phyloP scores from a whole-genome alignment of 192 early-diverging fungal genomes.

The Podila minutissima region DNA sequence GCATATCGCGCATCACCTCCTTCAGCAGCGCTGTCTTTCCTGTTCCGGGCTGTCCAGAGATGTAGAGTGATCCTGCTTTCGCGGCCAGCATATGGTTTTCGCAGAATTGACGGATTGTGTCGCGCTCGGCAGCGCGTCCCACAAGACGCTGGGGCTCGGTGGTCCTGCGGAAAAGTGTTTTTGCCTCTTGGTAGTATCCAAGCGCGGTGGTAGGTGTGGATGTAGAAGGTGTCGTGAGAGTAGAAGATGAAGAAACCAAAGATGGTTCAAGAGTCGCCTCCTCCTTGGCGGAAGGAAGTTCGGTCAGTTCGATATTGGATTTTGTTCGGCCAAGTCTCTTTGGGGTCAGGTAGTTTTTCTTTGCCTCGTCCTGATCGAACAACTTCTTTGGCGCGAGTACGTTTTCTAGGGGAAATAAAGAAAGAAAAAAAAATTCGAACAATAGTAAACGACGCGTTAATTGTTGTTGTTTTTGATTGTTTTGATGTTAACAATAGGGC shows the following conservation, averaged over 20 bases:
- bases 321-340: not conserved
- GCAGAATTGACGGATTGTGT: constrained; percentile 62
- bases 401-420: not conserved
- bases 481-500: no score
- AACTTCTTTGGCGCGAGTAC: not conserved
- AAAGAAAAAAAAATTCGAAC: no score
- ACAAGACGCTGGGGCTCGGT: constrained; percentile 68
- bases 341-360: not conserved
- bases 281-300: not conserved
- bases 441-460: no score
- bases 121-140: constrained; percentile 70
- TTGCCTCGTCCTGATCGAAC: not conserved
- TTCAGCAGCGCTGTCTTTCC: constrained; percentile 92
- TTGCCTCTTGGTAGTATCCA: constrained; percentile 63
- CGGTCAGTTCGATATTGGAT: not conserved
- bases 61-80: constrained; percentile 78
- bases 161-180: constrained; percentile 69
- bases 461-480: no score
- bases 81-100: constrained; percentile 55
- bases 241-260: not conserved
- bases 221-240: not conserved
- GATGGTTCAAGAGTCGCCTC: not conserved
- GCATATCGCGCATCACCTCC: constrained; percentile 61
- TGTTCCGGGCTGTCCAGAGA: constrained; percentile 92
- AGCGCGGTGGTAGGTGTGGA: not conserved